These are phyloP conservation scores for Rhodotorula sp. DNA, from an alignment of 1,284 basidiomycete genomes.

Conservation along the genomic window DNA sequence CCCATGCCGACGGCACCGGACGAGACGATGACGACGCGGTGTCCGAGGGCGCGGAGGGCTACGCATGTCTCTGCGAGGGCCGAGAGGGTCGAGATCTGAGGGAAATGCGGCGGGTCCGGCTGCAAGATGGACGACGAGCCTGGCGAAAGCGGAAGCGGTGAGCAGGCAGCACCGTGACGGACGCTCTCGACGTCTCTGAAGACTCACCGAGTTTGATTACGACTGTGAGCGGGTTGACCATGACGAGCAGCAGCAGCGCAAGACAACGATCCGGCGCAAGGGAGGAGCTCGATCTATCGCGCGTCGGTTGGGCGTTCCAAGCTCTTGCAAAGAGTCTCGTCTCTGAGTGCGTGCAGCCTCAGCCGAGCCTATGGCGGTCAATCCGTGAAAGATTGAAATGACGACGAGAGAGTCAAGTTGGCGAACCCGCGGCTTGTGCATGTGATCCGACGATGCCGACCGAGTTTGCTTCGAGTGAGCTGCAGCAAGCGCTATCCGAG, in stretches of 20 bases:
- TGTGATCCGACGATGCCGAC: background rate
- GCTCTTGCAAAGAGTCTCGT: too few species aligned
- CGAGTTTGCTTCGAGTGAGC: slow-evolving; percentile 25
- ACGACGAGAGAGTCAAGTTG: background rate
- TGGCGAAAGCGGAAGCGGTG: slow-evolving; percentile 47
- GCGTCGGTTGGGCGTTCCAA: background rate
- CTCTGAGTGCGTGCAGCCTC: background rate
- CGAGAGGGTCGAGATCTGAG: slow-evolving; percentile 84
- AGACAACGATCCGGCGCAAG: background rate
- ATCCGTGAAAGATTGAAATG: too few species aligned
- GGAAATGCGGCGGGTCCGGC: slow-evolving; percentile 77
- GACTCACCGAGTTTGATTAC: slow-evolving; percentile 79
- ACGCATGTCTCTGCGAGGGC: slow-evolving; percentile 90
- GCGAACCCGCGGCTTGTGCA: background rate
- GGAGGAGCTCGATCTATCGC: background rate
- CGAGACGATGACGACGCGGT: slow-evolving; percentile 91
- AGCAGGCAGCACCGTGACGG: background rate
- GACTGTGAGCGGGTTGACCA: slow-evolving; percentile 57
- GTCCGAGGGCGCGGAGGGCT: slow-evolving; percentile 72
- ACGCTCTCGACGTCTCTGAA: too few species aligned
- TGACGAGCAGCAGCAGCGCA: background rate
- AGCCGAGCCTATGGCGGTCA: background rate
- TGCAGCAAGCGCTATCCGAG: slow-evolving; percentile 22
- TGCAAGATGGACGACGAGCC: slow-evolving; percentile 93
- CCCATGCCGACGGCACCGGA: slow-evolving; percentile 97